Percentiles rank a stretch among this genome's conserved stretches.
phyloP scores from a whole-genome alignment of 148 eudicot species.

The Rhododendron ferrugineum region DNA sequence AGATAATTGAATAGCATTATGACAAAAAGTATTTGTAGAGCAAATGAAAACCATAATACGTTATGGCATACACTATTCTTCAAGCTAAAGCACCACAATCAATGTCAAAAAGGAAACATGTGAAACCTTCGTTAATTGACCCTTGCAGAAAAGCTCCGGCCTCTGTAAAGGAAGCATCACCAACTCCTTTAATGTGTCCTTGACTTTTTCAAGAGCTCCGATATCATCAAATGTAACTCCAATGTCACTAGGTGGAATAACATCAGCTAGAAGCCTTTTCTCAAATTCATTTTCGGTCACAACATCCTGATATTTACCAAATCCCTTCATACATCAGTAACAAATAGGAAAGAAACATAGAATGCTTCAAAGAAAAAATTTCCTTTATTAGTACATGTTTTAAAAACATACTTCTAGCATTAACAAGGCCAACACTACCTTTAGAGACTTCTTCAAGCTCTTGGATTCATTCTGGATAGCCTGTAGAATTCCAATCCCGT shows the following conservation, averaged over 20 bases:
- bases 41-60: background rate
- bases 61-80: background rate
- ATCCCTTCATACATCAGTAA: constrained; percentile 1
- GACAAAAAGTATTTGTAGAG: background rate
- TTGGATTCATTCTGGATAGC: constrained; percentile 78
- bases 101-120: constrained; percentile 5
- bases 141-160: constrained; percentile 96
- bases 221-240: constrained; percentile 98
- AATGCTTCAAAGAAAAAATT: background rate
- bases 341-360: background rate
- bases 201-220: constrained; percentile 96
- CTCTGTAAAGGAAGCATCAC: constrained; percentile 98
- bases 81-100: constrained; percentile 7
- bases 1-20: background rate
- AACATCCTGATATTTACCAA: constrained; percentile 58
- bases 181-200: constrained; percentile 93
- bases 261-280: constrained; percentile 82
- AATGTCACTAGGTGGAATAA: constrained; percentile 91
- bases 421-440: constrained; percentile 37
- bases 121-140: constrained; percentile 85
- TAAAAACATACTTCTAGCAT: background rate
- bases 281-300: constrained; percentile 95
- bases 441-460: constrained; percentile 78
- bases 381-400: background rate
- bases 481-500: constrained; percentile 66